Conservation (phyloP, 495 filamentous ascomycete species). For the Penicillium herquei region DNA sequence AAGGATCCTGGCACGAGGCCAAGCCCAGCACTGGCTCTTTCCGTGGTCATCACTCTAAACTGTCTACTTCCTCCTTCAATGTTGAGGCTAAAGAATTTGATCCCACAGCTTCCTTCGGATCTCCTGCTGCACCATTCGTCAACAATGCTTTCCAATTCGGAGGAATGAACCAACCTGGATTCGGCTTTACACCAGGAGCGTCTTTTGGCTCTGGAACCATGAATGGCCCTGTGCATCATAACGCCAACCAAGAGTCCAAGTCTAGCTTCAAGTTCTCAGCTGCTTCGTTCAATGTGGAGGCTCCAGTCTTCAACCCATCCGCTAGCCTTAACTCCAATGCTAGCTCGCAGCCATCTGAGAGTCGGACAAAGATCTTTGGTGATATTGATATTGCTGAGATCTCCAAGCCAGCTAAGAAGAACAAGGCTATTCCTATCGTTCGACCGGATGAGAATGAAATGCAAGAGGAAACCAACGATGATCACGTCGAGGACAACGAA, state of each 20-base stretch:
- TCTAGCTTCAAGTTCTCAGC: slow-evolving; percentile 72
- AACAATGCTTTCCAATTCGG: slow-evolving; percentile 55
- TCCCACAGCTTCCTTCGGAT: slow-evolving; percentile 60
- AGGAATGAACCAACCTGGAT: slow-evolving; percentile 32
- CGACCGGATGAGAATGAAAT: slow-evolving; percentile 56
- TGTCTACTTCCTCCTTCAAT: slow-evolving; percentile 77
- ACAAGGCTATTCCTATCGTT: slow-evolving; percentile 81
- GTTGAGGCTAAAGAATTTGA: slow-evolving; percentile 88
- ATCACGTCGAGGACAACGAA: neutral
- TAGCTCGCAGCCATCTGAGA: slow-evolving; percentile 19
- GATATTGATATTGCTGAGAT: slow-evolving; percentile 66
- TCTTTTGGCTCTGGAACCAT: slow-evolving; percentile 61
- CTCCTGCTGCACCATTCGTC: slow-evolving; percentile 56
- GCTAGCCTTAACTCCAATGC: slow-evolving; percentile 27
- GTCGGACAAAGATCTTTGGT: slow-evolving; percentile 66
- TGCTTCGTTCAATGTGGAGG: slow-evolving; percentile 75
- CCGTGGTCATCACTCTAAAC: slow-evolving; percentile 56
- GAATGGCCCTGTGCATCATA: slow-evolving; percentile 10
- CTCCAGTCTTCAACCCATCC: slow-evolving; percentile 72
- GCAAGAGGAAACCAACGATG: slow-evolving; percentile 32
- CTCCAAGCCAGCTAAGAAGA: slow-evolving; percentile 61
- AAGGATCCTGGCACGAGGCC: slow-evolving; percentile 41
- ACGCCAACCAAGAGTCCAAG: slow-evolving; percentile 14
- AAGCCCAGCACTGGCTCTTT: slow-evolving; percentile 41
- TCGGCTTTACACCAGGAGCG: slow-evolving; percentile 60